Evolutionary conservation across 1,284 basidiomycete genomes (phyloP), one percentile per base, ranked within the genome.

Genomic region (Tremellales sp.): DNA sequence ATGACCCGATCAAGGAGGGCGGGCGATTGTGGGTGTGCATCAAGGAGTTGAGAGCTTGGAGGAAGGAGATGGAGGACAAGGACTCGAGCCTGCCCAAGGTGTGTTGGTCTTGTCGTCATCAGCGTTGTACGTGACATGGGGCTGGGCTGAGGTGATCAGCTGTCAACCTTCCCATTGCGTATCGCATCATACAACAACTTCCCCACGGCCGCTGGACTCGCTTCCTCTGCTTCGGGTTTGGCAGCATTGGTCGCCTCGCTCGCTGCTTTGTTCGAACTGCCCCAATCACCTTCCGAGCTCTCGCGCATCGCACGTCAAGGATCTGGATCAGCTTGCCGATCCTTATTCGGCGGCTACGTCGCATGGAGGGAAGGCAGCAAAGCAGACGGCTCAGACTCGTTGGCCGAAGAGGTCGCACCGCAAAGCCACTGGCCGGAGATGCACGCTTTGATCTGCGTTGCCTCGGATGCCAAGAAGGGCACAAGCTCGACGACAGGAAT

Each of bases 151-250:
- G n/a, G 29, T 33, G 29, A 8, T 33, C 36, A 91, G 85, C 75
- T 94, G 45, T 86, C 91, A 0, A 68, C 79, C 15, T 86, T 78
- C 72, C 76, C 80, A 25, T 81, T 96, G 2, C 89, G 89, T 75
- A 92, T 99, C 58, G 84, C 84, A 52, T 97, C 93, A 10, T 86
- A 85, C 77, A 99, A 99, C 82, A 98, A 98, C 79, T 98, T 99
- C 80, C 94, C 94, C 22, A 98, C 94, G 4, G 96, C 96, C 7
- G 96, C 94, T 0, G 96, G 94, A 11, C 84, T 99, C 33, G 94
- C 96, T 0, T 97, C 94, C 0, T 97, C 92, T 25, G 94, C 96
- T 0, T 91, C 93, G 0, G 94, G 94, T 12, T 94, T 98, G 60
- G 94, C 96, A 1, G 96, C 94, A 0, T 84, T 99, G 36, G 88